These are phyloP conservation scores for Xylariaceae sp. DNA, from an alignment of 2,329 filamentous ascomycete species.

Conservation along the genomic window DNA sequence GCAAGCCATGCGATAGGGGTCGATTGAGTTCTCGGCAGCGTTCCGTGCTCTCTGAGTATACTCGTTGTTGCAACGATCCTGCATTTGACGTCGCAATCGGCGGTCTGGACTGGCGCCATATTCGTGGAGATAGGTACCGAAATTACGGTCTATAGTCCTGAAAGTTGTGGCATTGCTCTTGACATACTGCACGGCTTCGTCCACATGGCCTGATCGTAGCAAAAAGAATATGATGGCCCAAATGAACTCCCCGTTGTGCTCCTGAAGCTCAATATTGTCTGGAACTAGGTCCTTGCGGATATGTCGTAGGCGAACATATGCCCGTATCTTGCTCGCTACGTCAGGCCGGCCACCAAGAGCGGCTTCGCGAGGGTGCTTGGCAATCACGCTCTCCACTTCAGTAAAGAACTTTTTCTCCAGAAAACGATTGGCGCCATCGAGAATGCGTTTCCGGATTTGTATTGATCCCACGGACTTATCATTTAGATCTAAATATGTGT, in stretches of 20 bases:
- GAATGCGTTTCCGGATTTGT: constrained; percentile 72
- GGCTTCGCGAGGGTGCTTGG: constrained; percentile 83
- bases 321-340: constrained; percentile 84
- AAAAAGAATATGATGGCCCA: constrained; percentile 96
- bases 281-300: constrained; percentile 79
- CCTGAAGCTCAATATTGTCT: constrained; percentile 77
- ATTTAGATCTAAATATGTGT: constrained; percentile 74
- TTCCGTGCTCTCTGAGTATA: constrained; percentile 83
- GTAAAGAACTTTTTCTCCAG: constrained; percentile 78
- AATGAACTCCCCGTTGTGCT: constrained; percentile 76
- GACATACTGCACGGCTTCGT: constrained; percentile 84
- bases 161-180: constrained; percentile 76
- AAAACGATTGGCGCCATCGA: constrained; percentile 75
- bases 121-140: constrained; percentile 80
- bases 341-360: constrained; percentile 87
- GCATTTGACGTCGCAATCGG: constrained; percentile 72
- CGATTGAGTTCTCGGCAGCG: constrained; percentile 80
- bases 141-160: constrained; percentile 85
- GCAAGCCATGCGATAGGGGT: constrained; percentile 94
- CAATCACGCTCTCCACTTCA: constrained; percentile 73
- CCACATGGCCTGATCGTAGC: constrained; percentile 77
- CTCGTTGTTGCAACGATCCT: constrained; percentile 85
- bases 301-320: constrained; percentile 80
- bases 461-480: constrained; percentile 62
- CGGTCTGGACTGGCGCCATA: constrained; percentile 77